These are phyloP conservation scores for Didymella exigua DNA, from an alignment of 2,329 filamentous ascomycete species.

Conservation along the genomic window DNA sequence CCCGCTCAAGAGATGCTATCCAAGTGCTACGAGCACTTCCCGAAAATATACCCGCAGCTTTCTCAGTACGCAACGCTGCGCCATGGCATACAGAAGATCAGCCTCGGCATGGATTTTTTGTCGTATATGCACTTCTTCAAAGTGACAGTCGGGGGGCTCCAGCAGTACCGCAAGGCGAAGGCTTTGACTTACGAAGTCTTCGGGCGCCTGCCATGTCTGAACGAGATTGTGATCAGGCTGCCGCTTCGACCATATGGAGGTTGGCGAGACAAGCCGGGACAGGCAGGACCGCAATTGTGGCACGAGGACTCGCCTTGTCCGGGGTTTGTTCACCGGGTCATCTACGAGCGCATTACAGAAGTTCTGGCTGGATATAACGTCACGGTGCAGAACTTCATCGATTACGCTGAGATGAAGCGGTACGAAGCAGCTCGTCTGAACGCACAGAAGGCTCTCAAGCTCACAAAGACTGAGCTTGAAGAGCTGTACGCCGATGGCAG, in stretches of 20 bases:
- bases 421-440: constrained; percentile 12
- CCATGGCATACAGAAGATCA: constrained; percentile 35
- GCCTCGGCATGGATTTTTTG: constrained; percentile 27
- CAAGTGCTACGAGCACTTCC: constrained; percentile 23
- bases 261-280: constrained; percentile 6
- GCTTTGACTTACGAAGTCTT: constrained; percentile 26
- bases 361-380: constrained; percentile 21
- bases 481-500: constrained; percentile 25
- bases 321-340: constrained; percentile 27
- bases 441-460: constrained; percentile 6
- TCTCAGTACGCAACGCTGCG: constrained; percentile 29
- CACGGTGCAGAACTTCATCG: constrained; percentile 26
- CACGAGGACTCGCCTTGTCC: constrained; percentile 28
- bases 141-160: constrained; percentile 23
- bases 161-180: background rate
- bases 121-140: constrained; percentile 37
- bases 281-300: constrained; percentile 24
- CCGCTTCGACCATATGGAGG: constrained; percentile 12
- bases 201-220: constrained; percentile 28
- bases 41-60: constrained; percentile 31
- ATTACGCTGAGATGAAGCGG: constrained; percentile 20
- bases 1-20: constrained; percentile 9
- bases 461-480: constrained; percentile 17
- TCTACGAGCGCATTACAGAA: constrained; percentile 34
- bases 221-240: constrained; percentile 26